Evolutionary conservation across 2,329 filamentous ascomycete species (phyloP).

Genomic region (Trichoderma polysporum): DNA sequence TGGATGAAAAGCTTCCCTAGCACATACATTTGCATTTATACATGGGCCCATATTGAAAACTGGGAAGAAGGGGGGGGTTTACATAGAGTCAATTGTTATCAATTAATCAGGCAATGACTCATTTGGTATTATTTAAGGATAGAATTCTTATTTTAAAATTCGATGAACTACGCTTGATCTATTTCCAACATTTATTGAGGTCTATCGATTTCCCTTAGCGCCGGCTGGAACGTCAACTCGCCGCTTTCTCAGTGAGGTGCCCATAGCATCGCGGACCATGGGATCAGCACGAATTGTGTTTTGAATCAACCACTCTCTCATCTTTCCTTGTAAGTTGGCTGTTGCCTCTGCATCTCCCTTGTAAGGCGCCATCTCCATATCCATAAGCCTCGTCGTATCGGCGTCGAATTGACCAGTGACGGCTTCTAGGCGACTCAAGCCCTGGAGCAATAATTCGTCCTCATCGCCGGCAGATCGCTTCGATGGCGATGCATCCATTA

Average conservation of each 20-base stretch:
- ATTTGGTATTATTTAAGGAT: background rate
- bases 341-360: slow-evolving; percentile 66
- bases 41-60: background rate
- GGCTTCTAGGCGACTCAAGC: slow-evolving; percentile 65
- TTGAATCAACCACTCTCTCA: slow-evolving; percentile 85
- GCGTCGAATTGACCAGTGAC: slow-evolving; percentile 59
- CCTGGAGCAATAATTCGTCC: slow-evolving; percentile 57
- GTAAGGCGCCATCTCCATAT: slow-evolving; percentile 80
- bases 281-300: slow-evolving; percentile 78
- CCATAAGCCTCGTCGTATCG: slow-evolving; percentile 70
- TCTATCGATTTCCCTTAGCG: slow-evolving; percentile 51
- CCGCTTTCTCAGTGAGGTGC: slow-evolving; percentile 62
- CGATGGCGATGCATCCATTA: slow-evolving; percentile 38
- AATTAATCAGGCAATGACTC: background rate
- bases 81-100: background rate
- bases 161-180: background rate
- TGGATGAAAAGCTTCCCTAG: background rate
- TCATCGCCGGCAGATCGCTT: slow-evolving; percentile 37
- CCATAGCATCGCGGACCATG: slow-evolving; percentile 79
- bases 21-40: background rate
- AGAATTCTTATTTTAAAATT: background rate
- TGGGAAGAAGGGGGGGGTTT: background rate
- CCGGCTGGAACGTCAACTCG: slow-evolving; percentile 62
- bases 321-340: slow-evolving; percentile 59
- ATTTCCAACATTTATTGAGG: background rate